phyloP scores from a whole-genome alignment of 2,329 filamentous ascomycete species.

The Paraconiothyrium brasiliense region DNA sequence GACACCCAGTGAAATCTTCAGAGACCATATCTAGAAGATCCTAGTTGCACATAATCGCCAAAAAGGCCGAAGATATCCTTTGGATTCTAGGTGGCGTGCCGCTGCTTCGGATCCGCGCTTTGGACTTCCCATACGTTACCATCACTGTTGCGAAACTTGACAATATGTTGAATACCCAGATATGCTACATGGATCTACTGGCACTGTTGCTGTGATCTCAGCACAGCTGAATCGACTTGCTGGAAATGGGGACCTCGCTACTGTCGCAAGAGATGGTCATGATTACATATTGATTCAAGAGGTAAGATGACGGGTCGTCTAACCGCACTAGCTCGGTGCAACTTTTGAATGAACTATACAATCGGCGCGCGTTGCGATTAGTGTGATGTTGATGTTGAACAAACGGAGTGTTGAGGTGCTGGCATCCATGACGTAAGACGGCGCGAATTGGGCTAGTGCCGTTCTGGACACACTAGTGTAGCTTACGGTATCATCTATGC shows the following conservation, averaged over 20 bases:
- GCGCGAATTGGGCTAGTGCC: neutral
- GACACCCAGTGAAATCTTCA: neutral
- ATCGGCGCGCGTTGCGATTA: neutral
- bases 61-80: no score
- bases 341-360: neutral
- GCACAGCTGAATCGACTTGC: neutral
- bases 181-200: neutral
- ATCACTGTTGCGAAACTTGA: no score
- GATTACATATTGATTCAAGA: neutral
- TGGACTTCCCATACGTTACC: no score
- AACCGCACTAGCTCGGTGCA: neutral
- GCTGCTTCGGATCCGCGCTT: no score
- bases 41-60: no score
- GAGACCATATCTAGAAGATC: neutral
- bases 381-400: neutral
- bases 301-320: neutral
- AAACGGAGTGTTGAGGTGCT: slow-evolving; percentile 3
- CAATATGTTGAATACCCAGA: no score
- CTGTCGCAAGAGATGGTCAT: neutral
- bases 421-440: neutral
- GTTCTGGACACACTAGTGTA: neutral
- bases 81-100: no score
- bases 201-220: neutral
- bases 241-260: no score
- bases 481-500: neutral